Evolutionary conservation across 2,329 filamentous ascomycete genomes (phyloP), one percentile per base, ranked within the genome.

Genomic region (Thelonectria discophora): DNA sequence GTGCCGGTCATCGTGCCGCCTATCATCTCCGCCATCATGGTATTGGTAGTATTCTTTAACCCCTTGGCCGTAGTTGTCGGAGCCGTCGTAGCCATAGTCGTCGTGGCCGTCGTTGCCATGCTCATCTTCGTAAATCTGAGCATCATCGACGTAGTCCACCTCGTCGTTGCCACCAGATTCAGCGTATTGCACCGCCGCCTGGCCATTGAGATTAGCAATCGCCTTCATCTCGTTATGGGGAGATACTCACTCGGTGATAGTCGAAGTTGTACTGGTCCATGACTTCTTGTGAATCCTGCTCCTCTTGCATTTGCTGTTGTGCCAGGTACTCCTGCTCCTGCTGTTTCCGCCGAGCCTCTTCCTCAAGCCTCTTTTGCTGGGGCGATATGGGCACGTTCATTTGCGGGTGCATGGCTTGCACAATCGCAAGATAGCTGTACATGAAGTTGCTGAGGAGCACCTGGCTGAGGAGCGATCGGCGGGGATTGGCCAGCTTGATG

Each of bases 361-460:
- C 84, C 63, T 88, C 85, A 54, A 86, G 77, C 54, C 82, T 81
- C 72, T 86, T 87, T 74, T 90, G 89, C 70, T 93, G 93, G 37
- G 91, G 88, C 15, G 91, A 94, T 37, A 91, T 86, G n/a, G 92
- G 92, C 45, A 97, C 89, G 72, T 96, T 92, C 79, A 97, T 92
- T 73, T 97, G 92, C 45, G 95, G 95, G 76, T 99, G 95, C 92
- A 97, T 97, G 72, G 96, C 93, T 79, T 99, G 95, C 47, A 99
- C 95, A 77, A 98, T 99, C 64, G 95, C 95, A 66, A 99, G 86
- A 76, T 99, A 99, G 59, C 93, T 95, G 80, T 99, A 99, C 95
- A 99, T 99, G 78, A 99, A 99, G 77, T 99, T 99, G 79, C 94
- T 97, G 68, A 99, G 86, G 61, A 99, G 83, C 20, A 99, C 95